A percentile compares a stretch with the other conserved stretches of the same genome.
Evolutionary conservation across 2,329 filamentous ascomycete species (phyloP).

Genomic region (Trichoderma breve): DNA sequence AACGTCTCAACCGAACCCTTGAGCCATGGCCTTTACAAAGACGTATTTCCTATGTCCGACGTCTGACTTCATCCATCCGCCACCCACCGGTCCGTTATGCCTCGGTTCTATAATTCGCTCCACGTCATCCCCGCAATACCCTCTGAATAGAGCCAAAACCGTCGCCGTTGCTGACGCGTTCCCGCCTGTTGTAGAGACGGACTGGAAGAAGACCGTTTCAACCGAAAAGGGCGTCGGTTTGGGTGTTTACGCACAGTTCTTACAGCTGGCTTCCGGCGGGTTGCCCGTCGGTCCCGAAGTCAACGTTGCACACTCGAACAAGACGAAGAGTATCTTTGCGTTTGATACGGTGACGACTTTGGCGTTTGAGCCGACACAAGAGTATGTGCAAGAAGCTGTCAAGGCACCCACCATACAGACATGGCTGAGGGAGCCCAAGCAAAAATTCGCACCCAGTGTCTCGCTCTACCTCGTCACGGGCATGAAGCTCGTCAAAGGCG

Average conservation of each 20-base stretch:
- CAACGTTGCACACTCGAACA: neutral
- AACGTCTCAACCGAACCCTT: neutral
- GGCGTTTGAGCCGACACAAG: neutral
- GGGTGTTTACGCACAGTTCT: neutral
- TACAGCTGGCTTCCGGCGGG: neutral
- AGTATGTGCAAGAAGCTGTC: neutral
- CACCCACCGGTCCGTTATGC: neutral
- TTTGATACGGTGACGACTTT: neutral
- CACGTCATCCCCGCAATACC: neutral
- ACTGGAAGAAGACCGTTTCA: neutral
- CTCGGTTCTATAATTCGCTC: neutral
- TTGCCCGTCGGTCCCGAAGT: neutral
- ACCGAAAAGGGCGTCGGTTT: neutral
- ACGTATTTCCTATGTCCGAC: slow-evolving; percentile 8
- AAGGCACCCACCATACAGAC: neutral
- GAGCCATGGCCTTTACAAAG: slow-evolving; percentile 1
- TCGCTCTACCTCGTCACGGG: slow-evolving; percentile 9
- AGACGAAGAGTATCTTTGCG: neutral
- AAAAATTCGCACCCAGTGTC: neutral
- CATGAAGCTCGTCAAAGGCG: slow-evolving; percentile 1
- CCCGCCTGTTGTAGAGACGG: neutral
- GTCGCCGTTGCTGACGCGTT: neutral
- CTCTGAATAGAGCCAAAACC: neutral
- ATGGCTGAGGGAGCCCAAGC: slow-evolving; percentile 1
- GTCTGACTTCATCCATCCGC: neutral